Evolutionary conservation across 208 protist species (phyloP).

Genomic region (Trypanosoma scelopori): DNA sequence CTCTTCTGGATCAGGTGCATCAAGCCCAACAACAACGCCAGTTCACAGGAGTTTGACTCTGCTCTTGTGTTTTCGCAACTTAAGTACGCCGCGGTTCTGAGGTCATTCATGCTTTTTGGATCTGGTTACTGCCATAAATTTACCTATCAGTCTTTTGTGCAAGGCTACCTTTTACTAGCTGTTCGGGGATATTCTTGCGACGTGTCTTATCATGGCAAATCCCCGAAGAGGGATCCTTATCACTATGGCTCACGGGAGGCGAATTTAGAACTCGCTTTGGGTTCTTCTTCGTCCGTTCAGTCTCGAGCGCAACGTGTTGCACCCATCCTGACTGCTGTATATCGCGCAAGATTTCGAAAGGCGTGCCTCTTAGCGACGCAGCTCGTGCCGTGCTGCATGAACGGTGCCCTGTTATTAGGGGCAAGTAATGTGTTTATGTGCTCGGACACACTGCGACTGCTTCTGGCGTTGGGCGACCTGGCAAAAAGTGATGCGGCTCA

Average conservation of each 20-base stretch:
- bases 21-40: conserved; percentile 16
- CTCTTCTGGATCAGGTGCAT: conserved; percentile 29
- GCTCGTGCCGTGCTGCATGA: conserved; percentile 13
- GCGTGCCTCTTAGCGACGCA: conserved; percentile 6
- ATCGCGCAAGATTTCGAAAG: conserved; percentile 16
- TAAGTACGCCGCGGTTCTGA: conserved; percentile 7
- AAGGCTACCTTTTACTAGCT: conserved; percentile 18
- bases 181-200: conserved; percentile 17
- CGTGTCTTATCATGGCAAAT: background rate
- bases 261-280: background rate
- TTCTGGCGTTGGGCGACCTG: conserved; percentile 1
- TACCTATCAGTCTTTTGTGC: conserved; percentile 13
- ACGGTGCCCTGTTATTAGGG: conserved; percentile 9
- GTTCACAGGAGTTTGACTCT: conserved; percentile 16
- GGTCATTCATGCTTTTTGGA: conserved; percentile 17
- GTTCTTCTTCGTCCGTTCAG: background rate
- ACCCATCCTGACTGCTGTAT: conserved; percentile 1
- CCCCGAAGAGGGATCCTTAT: background rate
- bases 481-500: background rate
- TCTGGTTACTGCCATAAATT: conserved; percentile 17
- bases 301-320: background rate
- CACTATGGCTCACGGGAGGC: background rate
- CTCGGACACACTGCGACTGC: conserved; percentile 1
- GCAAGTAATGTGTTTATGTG: conserved; percentile 23
- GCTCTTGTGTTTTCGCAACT: conserved; percentile 18